Conservation (phyloP, 2,329 filamentous ascomycete species). For the Alternaria sp. region DNA sequence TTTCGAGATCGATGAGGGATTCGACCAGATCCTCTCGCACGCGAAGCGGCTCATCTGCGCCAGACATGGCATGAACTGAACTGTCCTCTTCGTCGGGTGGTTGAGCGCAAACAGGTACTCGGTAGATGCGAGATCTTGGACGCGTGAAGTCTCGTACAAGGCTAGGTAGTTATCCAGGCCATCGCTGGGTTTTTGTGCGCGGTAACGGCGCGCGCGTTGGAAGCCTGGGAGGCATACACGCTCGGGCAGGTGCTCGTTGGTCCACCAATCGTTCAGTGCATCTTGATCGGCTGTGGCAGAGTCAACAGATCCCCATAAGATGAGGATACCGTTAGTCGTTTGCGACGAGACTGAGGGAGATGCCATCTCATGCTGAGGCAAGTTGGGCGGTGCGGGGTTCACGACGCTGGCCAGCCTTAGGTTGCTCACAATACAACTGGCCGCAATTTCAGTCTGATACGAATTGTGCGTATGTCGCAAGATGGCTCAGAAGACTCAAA, state of each 20-base stretch:
- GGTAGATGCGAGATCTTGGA: conserved; percentile 8
- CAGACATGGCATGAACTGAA: conserved; percentile 20
- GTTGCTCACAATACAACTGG: background rate
- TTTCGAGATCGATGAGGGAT: background rate
- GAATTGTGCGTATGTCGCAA: background rate
- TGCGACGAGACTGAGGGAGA: background rate
- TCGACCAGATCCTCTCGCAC: conserved; percentile 3
- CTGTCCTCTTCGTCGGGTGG: conserved; percentile 14
- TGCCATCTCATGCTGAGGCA: background rate
- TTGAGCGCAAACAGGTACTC: conserved; percentile 16
- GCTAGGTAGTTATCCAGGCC: conserved; percentile 12
- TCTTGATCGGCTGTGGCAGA: conserved; percentile 1
- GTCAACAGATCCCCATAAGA: conserved; percentile 19
- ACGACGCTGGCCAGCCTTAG: background rate
- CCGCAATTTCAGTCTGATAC: background rate
- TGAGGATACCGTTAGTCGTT: background rate
- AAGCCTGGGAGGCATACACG: conserved; percentile 21
- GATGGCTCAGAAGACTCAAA: background rate
- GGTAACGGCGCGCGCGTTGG: conserved; percentile 17
- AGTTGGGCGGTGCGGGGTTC: background rate
- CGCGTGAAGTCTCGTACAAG: conserved; percentile 11
- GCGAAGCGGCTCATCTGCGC: conserved; percentile 20
- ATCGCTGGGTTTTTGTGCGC: background rate
- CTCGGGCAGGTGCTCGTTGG: conserved; percentile 25
- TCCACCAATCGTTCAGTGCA: conserved; percentile 26